A percentile compares a stretch with the other conserved stretches of the same genome.
Conservation (phyloP, 306 rosid species). For the Begonia loranthoides region DNA sequence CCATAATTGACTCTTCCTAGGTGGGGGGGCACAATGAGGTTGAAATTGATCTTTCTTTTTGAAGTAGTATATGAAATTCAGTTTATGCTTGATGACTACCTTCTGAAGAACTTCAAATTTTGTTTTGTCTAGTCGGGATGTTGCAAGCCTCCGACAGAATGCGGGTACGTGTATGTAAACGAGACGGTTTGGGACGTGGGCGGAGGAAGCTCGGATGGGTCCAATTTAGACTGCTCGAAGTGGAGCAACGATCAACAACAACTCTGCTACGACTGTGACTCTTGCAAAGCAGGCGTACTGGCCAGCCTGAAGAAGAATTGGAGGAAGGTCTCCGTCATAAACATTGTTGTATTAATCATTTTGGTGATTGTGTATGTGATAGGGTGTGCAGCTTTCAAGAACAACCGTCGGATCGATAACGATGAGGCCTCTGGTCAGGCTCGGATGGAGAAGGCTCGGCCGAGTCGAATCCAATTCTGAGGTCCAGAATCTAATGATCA, state of each 20-base stretch:
- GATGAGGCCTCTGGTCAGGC: conserved; percentile 70
- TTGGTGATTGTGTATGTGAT: conserved; percentile 55
- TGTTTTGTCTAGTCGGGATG: conserved; percentile 63
- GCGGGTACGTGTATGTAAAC: conserved; percentile 38
- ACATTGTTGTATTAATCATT: conserved; percentile 61
- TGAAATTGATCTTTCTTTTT: too few species aligned
- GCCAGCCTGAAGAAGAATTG: conserved; percentile 78
- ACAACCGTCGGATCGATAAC: conserved; percentile 64
- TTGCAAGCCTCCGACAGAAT: conserved; percentile 84
- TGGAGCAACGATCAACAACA: conserved; percentile 63
- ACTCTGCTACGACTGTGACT: conserved; percentile 61
- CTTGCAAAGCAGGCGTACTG: conserved; percentile 84
- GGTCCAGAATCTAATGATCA: too few species aligned
- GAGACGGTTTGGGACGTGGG: conserved; percentile 50
- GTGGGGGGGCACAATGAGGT: too few species aligned
- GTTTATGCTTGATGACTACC: too few species aligned
- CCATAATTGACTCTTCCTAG: too few species aligned
- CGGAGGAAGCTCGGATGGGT: conserved; percentile 13
- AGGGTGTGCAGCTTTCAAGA: conserved; percentile 64
- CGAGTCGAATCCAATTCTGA: conserved; percentile 26
- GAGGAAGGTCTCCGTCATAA: conserved; percentile 87
- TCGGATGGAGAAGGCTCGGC: conserved; percentile 71
- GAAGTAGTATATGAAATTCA: too few species aligned
- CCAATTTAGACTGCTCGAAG: conserved; percentile 31
- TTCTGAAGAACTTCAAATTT: too few species aligned